Evolutionary conservation across 1,284 basidiomycete genomes (phyloP).

Genomic region (Ustilago shanxiensis): DNA sequence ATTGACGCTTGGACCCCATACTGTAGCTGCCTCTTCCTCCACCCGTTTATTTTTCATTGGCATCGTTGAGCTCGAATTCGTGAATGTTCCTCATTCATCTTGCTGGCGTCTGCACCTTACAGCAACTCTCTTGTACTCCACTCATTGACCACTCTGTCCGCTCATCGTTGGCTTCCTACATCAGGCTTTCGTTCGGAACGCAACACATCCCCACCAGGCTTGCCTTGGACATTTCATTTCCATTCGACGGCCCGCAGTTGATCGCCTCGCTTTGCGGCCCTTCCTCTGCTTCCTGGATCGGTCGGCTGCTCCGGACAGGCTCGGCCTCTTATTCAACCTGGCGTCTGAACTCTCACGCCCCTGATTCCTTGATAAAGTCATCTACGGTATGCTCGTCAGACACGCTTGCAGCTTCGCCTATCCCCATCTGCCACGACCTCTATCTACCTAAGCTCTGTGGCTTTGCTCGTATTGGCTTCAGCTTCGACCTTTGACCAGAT

Average conservation of each 20-base stretch:
- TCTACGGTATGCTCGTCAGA: slow-evolving; percentile 5
- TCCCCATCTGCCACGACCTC: no score
- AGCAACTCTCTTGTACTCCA: not conserved
- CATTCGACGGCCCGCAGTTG: not conserved
- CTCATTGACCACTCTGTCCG: no score
- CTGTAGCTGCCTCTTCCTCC: no score
- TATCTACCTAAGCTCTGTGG: no score
- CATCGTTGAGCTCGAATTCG: no score
- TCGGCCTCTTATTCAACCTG: not conserved
- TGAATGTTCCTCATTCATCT: no score
- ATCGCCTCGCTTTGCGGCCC: not conserved
- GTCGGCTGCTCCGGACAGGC: not conserved
- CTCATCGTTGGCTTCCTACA: not conserved
- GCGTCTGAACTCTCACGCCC: slow-evolving; percentile 3
- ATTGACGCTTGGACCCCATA: no score
- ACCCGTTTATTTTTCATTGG: no score
- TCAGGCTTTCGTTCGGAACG: not conserved
- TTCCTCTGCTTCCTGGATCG: no score
- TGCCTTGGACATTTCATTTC: not conserved
- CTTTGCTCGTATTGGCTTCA: no score
- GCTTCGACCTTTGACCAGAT: no score
- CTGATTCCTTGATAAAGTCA: not conserved
- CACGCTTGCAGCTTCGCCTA: no score
- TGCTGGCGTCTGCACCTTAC: not conserved
- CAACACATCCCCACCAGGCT: not conserved